Conservation (phyloP, 257 asterid genomes). For the Solanum bulbocastanum region DNA sequence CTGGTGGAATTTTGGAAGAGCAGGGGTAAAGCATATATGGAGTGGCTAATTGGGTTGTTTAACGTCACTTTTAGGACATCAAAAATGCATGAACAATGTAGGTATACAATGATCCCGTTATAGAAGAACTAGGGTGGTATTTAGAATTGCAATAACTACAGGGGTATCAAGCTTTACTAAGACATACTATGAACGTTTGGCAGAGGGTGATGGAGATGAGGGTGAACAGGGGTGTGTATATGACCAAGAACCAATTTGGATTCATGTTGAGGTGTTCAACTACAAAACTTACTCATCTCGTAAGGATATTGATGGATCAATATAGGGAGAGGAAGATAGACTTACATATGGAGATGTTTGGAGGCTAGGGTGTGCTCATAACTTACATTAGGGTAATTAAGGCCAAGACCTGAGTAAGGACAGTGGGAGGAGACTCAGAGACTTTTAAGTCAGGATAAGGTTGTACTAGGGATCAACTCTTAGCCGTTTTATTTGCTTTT, state of each 20-base stretch:
- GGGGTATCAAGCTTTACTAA: not conserved
- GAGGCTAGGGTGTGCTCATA: not conserved
- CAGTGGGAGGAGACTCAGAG: not conserved
- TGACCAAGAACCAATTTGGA: not conserved
- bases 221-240: not conserved
- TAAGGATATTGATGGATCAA: not conserved
- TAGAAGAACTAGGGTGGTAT: not conserved
- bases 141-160: not conserved
- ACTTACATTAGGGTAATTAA: not conserved
- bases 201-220: not conserved
- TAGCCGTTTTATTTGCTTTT: no score
- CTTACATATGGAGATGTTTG: not conserved
- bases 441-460: not conserved
- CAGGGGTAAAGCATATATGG: not conserved
- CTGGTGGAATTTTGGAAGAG: not conserved
- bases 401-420: not conserved
- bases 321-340: not conserved
- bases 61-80: not conserved
- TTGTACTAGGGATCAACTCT: not conserved
- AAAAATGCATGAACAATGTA: not conserved
- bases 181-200: not conserved
- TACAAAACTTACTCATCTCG: not conserved
- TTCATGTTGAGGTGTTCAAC: not conserved
- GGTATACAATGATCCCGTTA: not conserved
- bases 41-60: not conserved